Base-by-base conservation (phyloP, 257 asterid genomes). In the Solanum pimpinellifolium region DNA sequence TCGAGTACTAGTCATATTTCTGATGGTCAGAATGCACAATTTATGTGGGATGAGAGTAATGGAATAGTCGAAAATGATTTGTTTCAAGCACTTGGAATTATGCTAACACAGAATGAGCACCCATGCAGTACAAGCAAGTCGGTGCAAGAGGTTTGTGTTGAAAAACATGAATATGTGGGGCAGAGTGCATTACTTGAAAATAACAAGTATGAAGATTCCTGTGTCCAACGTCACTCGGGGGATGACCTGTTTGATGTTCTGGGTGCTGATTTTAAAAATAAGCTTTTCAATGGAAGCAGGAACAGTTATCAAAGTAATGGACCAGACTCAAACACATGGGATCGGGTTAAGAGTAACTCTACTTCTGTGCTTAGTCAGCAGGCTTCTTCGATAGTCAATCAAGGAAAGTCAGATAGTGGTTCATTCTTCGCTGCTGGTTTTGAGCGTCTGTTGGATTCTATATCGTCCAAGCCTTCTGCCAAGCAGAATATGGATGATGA, bases 231-330 rank as follows among this genome's bases (percentile, higher is more conserved):
- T 49, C 88, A 72, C 35, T 87, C 93, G 3, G 95, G 98, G 39
- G 98, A 95, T 73, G 99, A 96, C 89, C 87, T 96, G 90, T 94
- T 94, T 47, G 99, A 96, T 86, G 87, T 95, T 88, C 89, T 95
- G 91, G 99, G 99, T 59, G 93, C 94, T 49, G 98, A 95, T 88
- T 95, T 94, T 66, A 95, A 92, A 91, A 91, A 91, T 84, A 94
- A 93, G 82, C 81, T 96, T 72, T 88, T 95, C 65, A 93, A 89
- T 52, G 89, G 90, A 88, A 80, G 90, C 88, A 90, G 92, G 96
- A 88, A 89, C 73, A 90, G 88, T 85, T 35, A 80, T 56, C 87
- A 84, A 85, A 86, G 82, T 80, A 47, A 29, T 4, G 68, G 85
- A 80, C 68, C 68, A 10, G 87, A 89, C 29, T 85, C 88, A 10